These are phyloP conservation scores for Plantago lanceolata DNA, from an alignment of 305 asterid genomes.

Conservation along the genomic window DNA sequence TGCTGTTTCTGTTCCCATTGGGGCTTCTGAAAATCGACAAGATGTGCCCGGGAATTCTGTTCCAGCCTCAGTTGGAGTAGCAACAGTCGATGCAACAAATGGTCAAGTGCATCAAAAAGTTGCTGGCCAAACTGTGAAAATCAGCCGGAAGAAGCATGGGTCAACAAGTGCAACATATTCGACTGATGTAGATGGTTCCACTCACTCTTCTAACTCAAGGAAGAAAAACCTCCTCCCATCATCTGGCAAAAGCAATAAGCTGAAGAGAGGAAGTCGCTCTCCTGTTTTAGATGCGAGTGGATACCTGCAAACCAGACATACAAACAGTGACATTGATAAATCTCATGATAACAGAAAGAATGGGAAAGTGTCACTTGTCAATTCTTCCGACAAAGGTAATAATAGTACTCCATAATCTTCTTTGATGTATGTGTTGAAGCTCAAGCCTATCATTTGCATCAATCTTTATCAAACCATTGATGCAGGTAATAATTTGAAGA, in stretches of 20 bases:
- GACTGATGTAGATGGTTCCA: constrained; percentile 50
- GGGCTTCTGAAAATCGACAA: constrained; percentile 46
- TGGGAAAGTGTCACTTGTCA: constrained; percentile 38
- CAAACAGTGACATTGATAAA: constrained; percentile 42
- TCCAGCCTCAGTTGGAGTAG: constrained; percentile 33
- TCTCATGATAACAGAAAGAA: constrained; percentile 39
- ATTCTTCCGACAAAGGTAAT: constrained; percentile 60
- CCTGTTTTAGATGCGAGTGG: constrained; percentile 47
- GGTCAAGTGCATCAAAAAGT: constrained; percentile 42
- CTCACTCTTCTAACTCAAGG: constrained; percentile 40
- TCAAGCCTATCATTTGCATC: constrained; percentile 8
- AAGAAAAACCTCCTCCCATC: constrained; percentile 44
- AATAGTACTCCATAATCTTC: constrained; percentile 22
- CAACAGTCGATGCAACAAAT: constrained; percentile 40
- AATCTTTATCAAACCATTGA: constrained; percentile 15
- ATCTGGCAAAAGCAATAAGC: constrained; percentile 41
- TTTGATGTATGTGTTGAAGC: constrained; percentile 12
- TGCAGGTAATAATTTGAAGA: constrained; percentile 51
- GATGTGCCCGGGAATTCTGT: constrained; percentile 40
- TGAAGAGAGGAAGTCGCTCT: constrained; percentile 37
- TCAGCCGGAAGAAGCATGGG: constrained; percentile 53
- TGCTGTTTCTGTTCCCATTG: constrained; percentile 40
- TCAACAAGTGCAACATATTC: constrained; percentile 45
- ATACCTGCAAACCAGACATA: constrained; percentile 36
- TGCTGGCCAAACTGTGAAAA: constrained; percentile 35